Evolutionary conservation across 2,329 filamentous ascomycete genomes (phyloP).

Genomic region (Alternaria sp.): DNA sequence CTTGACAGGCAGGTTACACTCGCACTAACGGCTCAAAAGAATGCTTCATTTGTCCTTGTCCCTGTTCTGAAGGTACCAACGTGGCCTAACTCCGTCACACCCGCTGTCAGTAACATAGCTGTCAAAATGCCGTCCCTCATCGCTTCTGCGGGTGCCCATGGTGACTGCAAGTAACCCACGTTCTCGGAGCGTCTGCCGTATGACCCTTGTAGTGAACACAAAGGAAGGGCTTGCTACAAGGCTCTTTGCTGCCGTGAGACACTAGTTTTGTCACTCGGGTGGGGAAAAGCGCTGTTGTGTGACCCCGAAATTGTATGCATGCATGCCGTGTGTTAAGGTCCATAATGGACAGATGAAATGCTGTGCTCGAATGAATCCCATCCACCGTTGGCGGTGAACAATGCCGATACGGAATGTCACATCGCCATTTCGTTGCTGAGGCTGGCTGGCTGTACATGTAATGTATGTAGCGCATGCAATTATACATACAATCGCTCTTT

Average conservation of each 20-base stretch:
- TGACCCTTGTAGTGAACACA: constrained; percentile 23
- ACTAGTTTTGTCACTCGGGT: constrained; percentile 37
- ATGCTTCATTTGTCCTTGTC: constrained; percentile 16
- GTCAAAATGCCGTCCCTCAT: constrained; percentile 39
- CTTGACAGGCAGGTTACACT: constrained; percentile 41
- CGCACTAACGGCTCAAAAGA: constrained; percentile 22
- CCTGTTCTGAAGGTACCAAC: constrained; percentile 23
- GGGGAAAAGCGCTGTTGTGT: constrained; percentile 30
- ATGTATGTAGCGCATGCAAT: neutral
- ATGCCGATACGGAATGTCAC: constrained; percentile 5
- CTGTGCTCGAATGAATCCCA: constrained; percentile 3
- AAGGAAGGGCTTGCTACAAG: constrained; percentile 27
- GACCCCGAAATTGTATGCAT: constrained; percentile 35
- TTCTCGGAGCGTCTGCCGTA: constrained; percentile 29
- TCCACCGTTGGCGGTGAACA: constrained; percentile 5
- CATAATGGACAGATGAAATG: constrained; percentile 22
- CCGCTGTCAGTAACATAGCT: constrained; percentile 43
- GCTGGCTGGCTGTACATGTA: neutral
- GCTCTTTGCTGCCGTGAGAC: constrained; percentile 33
- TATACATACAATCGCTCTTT: neutral
- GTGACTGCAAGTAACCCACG: constrained; percentile 38
- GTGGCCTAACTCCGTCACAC: constrained; percentile 38
- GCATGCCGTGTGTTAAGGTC: constrained; percentile 36
- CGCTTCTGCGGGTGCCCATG: constrained; percentile 34
- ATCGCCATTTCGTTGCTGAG: neutral